These are phyloP conservation scores for Lupinus albus DNA, from an alignment of 306 rosid genomes.

Conservation along the genomic window DNA sequence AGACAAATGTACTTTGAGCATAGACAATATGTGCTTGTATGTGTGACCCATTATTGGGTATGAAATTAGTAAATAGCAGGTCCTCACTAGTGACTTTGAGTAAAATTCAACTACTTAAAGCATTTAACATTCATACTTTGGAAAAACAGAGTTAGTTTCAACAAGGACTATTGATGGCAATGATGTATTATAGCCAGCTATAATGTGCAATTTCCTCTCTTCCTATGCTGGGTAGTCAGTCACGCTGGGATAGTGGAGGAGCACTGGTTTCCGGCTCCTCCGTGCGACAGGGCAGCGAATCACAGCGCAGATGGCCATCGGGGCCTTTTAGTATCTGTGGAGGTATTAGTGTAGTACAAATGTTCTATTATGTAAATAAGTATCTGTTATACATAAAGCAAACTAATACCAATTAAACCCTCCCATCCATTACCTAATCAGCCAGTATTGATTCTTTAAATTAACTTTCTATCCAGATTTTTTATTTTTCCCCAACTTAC, in stretches of 20 bases:
- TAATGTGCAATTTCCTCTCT: not conserved
- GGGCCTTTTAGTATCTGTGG: not conserved
- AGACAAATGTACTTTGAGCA: not conserved
- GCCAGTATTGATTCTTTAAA: not conserved
- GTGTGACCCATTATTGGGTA: not conserved
- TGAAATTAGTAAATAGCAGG: not conserved
- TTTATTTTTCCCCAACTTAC: not conserved
- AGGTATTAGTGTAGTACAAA: too few relatives aligned
- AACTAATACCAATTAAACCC: not conserved
- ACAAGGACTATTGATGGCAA: not conserved
- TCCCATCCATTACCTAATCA: not conserved
- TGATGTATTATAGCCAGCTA: not conserved
- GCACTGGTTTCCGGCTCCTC: too few relatives aligned
- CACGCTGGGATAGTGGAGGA: too few relatives aligned
- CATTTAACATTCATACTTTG: constrained; percentile 1
- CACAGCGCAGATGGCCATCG: too few relatives aligned
- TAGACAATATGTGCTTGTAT: not conserved
- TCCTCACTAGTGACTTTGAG: not conserved
- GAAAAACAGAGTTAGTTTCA: not conserved
- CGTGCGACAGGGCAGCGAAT: too few relatives aligned
- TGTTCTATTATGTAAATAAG: not conserved
- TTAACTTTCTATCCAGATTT: too few relatives aligned
- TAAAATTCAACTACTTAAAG: not conserved
- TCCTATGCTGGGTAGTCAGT: not conserved
- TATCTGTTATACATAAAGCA: not conserved